phyloP scores from a whole-genome alignment of 495 filamentous ascomycete genomes.

The Choiromyces venosus region DNA sequence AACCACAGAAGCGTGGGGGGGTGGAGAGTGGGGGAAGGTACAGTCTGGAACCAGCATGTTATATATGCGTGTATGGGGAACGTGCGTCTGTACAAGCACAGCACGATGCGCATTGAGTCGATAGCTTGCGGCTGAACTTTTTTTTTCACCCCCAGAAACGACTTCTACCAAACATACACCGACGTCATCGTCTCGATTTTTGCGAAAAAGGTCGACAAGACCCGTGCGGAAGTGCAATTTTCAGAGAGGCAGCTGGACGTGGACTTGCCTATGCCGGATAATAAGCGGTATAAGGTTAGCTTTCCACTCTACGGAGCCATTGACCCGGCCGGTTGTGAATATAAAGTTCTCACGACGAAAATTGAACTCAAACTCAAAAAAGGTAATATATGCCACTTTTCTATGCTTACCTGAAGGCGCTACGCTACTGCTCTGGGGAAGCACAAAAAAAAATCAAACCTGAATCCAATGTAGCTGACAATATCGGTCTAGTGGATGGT shows the following conservation, averaged over 20 bases:
- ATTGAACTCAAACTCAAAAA: slow-evolving; percentile 82
- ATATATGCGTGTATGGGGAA: slow-evolving; percentile 16
- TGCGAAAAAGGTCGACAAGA: slow-evolving; percentile 93
- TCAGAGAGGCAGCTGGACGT: slow-evolving; percentile 54
- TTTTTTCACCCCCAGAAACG: slow-evolving; percentile 58
- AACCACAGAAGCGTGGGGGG: neutral
- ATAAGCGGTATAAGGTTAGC: slow-evolving; percentile 71
- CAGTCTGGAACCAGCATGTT: slow-evolving; percentile 6
- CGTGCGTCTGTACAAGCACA: neutral
- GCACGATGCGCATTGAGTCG: slow-evolving; percentile 9
- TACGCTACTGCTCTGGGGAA: slow-evolving; percentile 3
- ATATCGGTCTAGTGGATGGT: slow-evolving; percentile 27
- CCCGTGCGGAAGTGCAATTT: slow-evolving; percentile 65
- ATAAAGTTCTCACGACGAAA: slow-evolving; percentile 91
- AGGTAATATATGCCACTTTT: slow-evolving; percentile 45
- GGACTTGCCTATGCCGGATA: slow-evolving; percentile 76
- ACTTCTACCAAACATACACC: slow-evolving; percentile 89
- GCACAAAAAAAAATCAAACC: neutral
- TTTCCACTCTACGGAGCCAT: slow-evolving; percentile 73
- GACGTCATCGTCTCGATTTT: slow-evolving; percentile 87
- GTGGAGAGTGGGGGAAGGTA: neutral
- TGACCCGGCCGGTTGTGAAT: slow-evolving; percentile 64
- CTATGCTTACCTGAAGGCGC: neutral
- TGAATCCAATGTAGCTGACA: neutral
- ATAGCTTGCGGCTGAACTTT: neutral